Conservation (phyloP, 768 basidiomycete genomes). For the Sutorius australiensis region DNA sequence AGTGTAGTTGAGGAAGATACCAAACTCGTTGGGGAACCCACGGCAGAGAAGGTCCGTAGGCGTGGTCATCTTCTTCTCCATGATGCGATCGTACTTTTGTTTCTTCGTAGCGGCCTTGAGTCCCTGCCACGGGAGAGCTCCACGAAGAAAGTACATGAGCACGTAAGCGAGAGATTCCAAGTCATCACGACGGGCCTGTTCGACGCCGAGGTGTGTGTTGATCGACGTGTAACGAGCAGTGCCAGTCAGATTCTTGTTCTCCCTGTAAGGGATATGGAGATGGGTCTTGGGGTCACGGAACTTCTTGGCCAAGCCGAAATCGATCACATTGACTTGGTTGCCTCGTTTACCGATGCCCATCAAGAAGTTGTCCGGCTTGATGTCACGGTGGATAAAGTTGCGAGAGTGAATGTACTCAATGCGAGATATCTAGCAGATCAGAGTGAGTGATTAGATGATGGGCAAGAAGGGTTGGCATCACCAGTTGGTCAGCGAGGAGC, state of each 20-base stretch:
- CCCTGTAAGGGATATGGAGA: conserved; percentile 97
- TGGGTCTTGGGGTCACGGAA: conserved; percentile 99
- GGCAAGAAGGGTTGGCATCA: conserved; percentile 25
- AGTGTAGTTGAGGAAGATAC: conserved; percentile 98
- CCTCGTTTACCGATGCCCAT: conserved; percentile 99
- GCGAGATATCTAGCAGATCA: conserved; percentile 75
- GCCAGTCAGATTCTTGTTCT: conserved; percentile 99
- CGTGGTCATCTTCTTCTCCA: conserved; percentile 99
- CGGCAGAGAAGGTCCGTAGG: conserved; percentile 96
- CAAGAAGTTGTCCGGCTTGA: conserved; percentile 99
- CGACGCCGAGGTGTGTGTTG: conserved; percentile 97
- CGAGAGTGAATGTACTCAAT: conserved; percentile 99
- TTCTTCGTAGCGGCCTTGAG: conserved; percentile 99
- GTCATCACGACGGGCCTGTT: conserved; percentile 97
- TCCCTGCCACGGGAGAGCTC: conserved; percentile 97
- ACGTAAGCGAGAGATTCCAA: conserved; percentile 98
- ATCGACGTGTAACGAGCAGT: conserved; percentile 99
- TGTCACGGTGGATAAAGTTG: conserved; percentile 96
- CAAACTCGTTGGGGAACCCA: conserved; percentile 99
- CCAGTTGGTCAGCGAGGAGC: conserved; percentile 93
- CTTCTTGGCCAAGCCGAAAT: conserved; percentile 99
- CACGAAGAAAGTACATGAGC: conserved; percentile 99
- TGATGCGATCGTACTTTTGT: conserved; percentile 99
- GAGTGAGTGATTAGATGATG: conserved; percentile 39
- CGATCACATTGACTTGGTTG: conserved; percentile 98